Percentiles rank a stretch among this genome's conserved stretches.
These are phyloP conservation scores for Dunaliella sp. DNA, from an alignment of 139 green algal genomes.

Conservation along the genomic window DNA sequence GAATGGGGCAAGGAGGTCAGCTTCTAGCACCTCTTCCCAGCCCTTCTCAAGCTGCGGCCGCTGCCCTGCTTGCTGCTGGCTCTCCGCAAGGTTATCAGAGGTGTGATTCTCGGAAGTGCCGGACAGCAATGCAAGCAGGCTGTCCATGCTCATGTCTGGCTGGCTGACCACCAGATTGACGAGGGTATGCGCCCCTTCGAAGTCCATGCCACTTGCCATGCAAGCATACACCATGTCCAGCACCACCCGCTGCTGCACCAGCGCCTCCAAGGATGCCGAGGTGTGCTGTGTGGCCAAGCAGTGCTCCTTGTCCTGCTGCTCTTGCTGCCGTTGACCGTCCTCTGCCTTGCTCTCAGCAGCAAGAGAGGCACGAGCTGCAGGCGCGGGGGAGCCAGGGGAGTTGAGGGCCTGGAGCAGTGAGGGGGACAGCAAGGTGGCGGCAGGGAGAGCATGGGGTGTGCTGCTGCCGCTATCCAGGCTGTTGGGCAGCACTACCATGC, in stretches of 20 bases:
- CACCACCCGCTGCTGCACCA: neutral
- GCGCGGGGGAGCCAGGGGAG: neutral
- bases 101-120: neutral
- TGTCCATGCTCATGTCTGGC: neutral
- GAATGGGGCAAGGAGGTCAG: neutral
- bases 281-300: no score
- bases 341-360: neutral
- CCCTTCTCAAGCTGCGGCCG: neutral
- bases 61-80: neutral
- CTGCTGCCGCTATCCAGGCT: neutral
- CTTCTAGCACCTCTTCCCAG: neutral
- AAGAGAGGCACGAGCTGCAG: neutral
- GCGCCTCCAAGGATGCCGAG: neutral
- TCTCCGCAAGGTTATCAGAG: neutral
- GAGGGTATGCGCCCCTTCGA: neutral
- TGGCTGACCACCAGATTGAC: neutral
- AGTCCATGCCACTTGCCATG: neutral
- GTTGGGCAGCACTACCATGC: neutral
- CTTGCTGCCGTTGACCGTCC: neutral
- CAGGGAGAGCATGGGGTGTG: neutral
- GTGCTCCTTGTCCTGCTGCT: no score
- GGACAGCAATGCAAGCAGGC: neutral
- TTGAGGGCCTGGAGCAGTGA: neutral
- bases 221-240: neutral
- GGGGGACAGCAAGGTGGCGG: neutral